Base-by-base conservation (phyloP, 495 filamentous ascomycete species). In the Penicillium bialowiezense region DNA sequence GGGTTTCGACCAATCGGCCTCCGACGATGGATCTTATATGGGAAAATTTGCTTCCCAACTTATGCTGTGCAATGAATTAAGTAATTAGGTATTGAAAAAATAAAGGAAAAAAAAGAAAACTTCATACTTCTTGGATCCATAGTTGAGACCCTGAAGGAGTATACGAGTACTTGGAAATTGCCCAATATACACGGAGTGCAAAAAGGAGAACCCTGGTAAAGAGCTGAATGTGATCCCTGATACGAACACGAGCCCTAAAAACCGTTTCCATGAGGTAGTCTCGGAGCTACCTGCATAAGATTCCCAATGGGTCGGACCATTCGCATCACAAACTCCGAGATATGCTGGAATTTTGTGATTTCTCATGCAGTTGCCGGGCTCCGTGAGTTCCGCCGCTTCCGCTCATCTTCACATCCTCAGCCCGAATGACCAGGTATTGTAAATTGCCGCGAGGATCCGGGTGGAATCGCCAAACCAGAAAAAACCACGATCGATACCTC, bases 341-440 rank as follows among this genome's bases (percentile, higher is more conserved):
- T 50, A 41, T 48, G 41, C 23, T 21, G 9, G 31, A 36, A 18
- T 17, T 26, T 54, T 55, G 55, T 64, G 55, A 62, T 52, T 48
- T 51, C 48, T 49, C 45, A 36, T 58, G 50, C 55, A 52, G 5
- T 32, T 56, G 46, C 48, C 67, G 65, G 66, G 48, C 55, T 60
- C 58, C 52, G 55, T 55, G 37, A 47, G 38, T 61, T 67, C 68
- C 68, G 66, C 50, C 35, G 58, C 61, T 56, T 67, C 64, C 64
- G 68, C 60, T 51, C 54, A 57, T 41, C 29, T 34, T 31, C 18
- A 38, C 37, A 39, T 34, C 13, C 7, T 31, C 14, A 41, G 41
- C n/a, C 42, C 45, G 48, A n/a, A 50, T 61, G 44, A 43, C 32
- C 46, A n/a, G 41, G 42, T 39, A 45, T 43, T 41, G 13, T 34